Evolutionary conservation across 495 filamentous ascomycete species (phyloP), one percentile per base, ranked within the genome.

Genomic region (Glarea lozoyensis): DNA sequence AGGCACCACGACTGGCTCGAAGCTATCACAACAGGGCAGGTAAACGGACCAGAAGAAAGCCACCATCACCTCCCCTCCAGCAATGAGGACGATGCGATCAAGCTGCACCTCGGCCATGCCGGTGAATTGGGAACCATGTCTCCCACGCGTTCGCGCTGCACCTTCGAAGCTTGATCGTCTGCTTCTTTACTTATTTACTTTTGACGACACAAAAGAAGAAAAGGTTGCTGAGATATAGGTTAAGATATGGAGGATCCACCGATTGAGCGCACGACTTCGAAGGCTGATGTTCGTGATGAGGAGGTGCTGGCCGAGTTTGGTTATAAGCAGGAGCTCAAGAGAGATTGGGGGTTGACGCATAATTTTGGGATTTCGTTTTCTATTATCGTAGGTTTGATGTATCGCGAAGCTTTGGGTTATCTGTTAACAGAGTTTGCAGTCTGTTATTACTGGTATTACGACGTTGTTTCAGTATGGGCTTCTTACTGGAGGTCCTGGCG

Each of bases 361-460:
- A 81, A 81, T 53, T 81, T 81, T 60, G 76, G 76, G 36, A 71
- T 81, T 40, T 78, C 74, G 0, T 81, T 81, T 58, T 78, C 75
- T 7, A 81, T 81, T 52, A 81, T 81, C 53, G 73, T 76, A 45
- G 51, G 73, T 61, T 13, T 30, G 11, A 10, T 2, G 30, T 16
- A 17, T 2, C 29, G 10, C 17, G 31, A n/a, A 24, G 25, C 21
- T 41, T 39, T 7, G 13, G 12, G 15, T 4, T 12, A 13, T 12
- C 18, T 16, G 22, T 25, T 24, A 15, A 38, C 15, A 45, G 48
- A 24, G 59, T 29, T 2, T 16, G 12, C 16, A 79, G 75, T 76
- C 71, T 42, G 72, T 81, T 13, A 70, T 81, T 47, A 81, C 76
- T 0, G 76, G 76, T 38, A 67, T 79, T 31, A 76, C 75, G 3